phyloP scores from a whole-genome alignment of 2,329 filamentous ascomycete species.

The Xylaria sp. region DNA sequence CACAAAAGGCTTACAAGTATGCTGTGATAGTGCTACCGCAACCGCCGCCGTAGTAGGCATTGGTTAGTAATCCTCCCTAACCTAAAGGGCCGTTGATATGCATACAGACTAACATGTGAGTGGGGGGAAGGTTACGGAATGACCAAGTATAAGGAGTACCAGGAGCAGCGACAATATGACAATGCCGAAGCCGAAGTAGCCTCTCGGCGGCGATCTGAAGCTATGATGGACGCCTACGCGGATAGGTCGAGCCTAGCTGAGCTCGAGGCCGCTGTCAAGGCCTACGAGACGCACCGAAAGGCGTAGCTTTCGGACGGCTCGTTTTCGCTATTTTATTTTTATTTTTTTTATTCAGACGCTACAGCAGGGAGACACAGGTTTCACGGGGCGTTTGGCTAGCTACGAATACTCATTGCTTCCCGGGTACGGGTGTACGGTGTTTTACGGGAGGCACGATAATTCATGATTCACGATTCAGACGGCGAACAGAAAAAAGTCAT shows the following conservation, averaged over 20 bases:
- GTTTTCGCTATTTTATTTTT: not conserved
- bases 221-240: conserved; percentile 62
- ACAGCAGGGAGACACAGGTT: not conserved
- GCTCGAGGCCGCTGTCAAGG: conserved; percentile 60
- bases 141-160: conserved; percentile 47
- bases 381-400: conserved; percentile 1
- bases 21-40: conserved; percentile 46
- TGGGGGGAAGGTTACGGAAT: conserved; percentile 46
- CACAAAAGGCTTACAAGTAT: conserved; percentile 36
- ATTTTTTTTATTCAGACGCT: conserved; percentile 1
- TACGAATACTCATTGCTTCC: not conserved
- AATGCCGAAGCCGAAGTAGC: conserved; percentile 49
- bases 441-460: conserved; percentile 11
- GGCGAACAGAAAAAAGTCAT: conserved; percentile 16
- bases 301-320: not conserved
- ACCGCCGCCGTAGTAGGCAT: conserved; percentile 50
- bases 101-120: not conserved
- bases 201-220: conserved; percentile 52
- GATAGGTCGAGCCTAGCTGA: conserved; percentile 61
- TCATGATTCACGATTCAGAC: conserved; percentile 26
- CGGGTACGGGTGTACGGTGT: not conserved
- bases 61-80: conserved; percentile 42
- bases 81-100: conserved; percentile 17
- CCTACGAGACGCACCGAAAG: conserved; percentile 55
- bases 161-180: conserved; percentile 40